Percentiles rank a stretch among this genome's conserved stretches.
Conservation (phyloP, 495 filamentous ascomycete genomes). For the Cladorrhinum samala region DNA sequence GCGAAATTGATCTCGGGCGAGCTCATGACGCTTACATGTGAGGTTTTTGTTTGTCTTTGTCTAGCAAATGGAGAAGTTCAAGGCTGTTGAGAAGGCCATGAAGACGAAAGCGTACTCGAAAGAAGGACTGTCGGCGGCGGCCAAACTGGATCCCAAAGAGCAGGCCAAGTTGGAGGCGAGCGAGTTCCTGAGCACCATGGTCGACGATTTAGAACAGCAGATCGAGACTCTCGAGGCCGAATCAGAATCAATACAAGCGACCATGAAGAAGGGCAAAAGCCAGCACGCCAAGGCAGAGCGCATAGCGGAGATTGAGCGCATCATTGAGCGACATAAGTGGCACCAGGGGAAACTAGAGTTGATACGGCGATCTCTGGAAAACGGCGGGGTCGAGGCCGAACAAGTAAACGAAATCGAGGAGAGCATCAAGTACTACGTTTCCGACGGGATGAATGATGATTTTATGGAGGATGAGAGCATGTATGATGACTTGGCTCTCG, state of each 20-base stretch:
- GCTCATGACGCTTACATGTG: conserved; percentile 8
- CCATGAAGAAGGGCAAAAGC: conserved; percentile 89
- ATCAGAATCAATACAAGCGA: conserved; percentile 75
- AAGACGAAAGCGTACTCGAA: conserved; percentile 99
- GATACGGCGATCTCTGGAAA: conserved; percentile 81
- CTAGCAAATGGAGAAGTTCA: conserved; percentile 99
- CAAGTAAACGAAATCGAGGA: conserved; percentile 85
- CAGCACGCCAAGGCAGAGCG: conserved; percentile 76
- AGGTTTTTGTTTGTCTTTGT: conserved; percentile 8
- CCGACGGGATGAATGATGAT: conserved; percentile 80
- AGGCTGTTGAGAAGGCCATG: conserved; percentile 99
- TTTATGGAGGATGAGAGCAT: conserved; percentile 85
- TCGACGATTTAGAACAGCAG: conserved; percentile 89
- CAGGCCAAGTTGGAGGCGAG: conserved; percentile 81
- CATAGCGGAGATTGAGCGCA: conserved; percentile 73
- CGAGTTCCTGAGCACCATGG: conserved; percentile 78
- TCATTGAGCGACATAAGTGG: conserved; percentile 93
- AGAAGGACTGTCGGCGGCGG: conserved; percentile 83
- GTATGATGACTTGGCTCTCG: conserved; percentile 89
- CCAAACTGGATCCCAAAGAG: conserved; percentile 90
- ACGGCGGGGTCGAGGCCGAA: conserved; percentile 79
- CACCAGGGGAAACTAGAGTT: conserved; percentile 90
- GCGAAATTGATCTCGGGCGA: no score
- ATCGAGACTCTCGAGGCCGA: conserved; percentile 91
- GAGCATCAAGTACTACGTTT: conserved; percentile 88